Evolutionary conservation across 75 land plant genomes (phyloP).

Genomic region (Adiantum capillusveneris): DNA sequence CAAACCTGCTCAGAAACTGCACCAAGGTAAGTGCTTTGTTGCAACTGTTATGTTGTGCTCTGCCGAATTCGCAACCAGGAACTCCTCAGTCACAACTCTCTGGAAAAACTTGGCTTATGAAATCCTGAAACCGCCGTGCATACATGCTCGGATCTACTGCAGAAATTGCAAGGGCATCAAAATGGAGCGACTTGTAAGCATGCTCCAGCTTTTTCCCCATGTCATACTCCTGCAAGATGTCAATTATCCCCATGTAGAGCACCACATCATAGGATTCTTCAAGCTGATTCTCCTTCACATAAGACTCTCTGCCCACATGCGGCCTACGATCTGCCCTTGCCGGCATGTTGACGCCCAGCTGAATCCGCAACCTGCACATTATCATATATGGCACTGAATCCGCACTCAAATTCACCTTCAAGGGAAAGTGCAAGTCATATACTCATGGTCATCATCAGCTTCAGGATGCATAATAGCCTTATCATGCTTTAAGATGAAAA

Average conservation of each 20-base stretch:
- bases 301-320: neutral
- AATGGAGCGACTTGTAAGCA: conserved; percentile 90
- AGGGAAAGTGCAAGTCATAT: too few species aligned
- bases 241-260: conserved; percentile 87
- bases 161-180: conserved; percentile 86
- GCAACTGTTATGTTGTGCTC: too few species aligned
- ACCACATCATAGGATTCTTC: conserved; percentile 83
- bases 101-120: conserved; percentile 74
- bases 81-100: conserved; percentile 18
- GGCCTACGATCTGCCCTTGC: conserved; percentile 79
- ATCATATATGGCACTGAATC: too few species aligned
- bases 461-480: too few species aligned
- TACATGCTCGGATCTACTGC: conserved; percentile 88
- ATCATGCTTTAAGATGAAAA: too few species aligned
- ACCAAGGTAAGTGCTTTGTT: too few species aligned
- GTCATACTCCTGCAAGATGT: conserved; percentile 93
- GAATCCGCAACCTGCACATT: conserved; percentile 72
- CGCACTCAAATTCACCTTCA: too few species aligned
- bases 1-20: too few species aligned
- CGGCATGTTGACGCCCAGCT: conserved; percentile 98
- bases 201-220: conserved; percentile 87
- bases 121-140: conserved; percentile 67
- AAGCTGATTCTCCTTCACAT: conserved; percentile 16
- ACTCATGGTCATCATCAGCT: too few species aligned
- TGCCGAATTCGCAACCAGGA: too few species aligned